phyloP scores from a whole-genome alignment of 2,329 filamentous ascomycete genomes.

The Penicillium frequentans region DNA sequence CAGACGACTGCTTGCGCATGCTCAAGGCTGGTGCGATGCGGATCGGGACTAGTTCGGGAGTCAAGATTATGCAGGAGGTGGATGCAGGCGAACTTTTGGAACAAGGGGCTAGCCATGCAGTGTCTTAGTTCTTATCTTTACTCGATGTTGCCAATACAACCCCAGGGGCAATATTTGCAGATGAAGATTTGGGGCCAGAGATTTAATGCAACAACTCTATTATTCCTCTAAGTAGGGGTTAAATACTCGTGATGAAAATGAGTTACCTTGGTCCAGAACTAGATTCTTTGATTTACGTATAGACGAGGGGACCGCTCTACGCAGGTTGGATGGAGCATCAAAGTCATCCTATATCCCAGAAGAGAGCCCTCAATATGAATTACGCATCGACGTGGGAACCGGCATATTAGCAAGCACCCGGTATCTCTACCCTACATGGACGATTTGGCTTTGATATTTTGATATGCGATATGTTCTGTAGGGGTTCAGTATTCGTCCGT shows the following conservation, averaged over 20 bases:
- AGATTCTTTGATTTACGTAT: too few relatives aligned
- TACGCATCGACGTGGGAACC: too few relatives aligned
- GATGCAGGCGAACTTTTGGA: conserved; percentile 21
- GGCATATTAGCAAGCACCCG: too few relatives aligned
- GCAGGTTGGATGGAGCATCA: too few relatives aligned
- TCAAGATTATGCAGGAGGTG: conserved; percentile 54
- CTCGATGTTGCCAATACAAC: neutral
- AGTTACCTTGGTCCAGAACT: too few relatives aligned
- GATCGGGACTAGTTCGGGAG: conserved; percentile 57
- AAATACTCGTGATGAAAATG: too few relatives aligned
- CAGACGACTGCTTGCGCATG: conserved; percentile 55
- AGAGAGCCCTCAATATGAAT: too few relatives aligned
- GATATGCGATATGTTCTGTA: too few relatives aligned
- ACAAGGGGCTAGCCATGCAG: conserved; percentile 18
- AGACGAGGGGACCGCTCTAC: too few relatives aligned
- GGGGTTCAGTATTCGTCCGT: neutral
- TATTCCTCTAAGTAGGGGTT: neutral
- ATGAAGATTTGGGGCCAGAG: neutral
- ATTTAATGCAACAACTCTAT: neutral
- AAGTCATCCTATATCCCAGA: too few relatives aligned
- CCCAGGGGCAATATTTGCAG: neutral
- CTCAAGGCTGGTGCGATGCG: conserved; percentile 57
- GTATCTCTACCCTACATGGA: too few relatives aligned
- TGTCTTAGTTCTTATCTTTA: conserved; percentile 1
- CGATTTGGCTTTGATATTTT: too few relatives aligned